Conservation (phyloP, 2,329 filamentous ascomycete species). For the Monilinia fructicola region DNA sequence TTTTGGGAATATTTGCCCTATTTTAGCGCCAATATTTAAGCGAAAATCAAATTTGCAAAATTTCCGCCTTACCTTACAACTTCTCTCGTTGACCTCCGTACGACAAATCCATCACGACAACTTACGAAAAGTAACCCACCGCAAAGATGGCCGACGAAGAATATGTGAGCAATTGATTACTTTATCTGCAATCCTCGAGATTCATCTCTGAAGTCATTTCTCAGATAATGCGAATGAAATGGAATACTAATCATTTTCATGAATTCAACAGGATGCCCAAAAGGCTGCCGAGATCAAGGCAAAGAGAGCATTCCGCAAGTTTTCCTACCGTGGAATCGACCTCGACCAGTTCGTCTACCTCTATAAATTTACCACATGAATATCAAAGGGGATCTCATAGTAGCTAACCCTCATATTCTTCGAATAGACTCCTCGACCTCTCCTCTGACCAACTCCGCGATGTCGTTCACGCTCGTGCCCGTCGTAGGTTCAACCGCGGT, state of each 20-base stretch:
- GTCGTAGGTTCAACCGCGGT: conserved; percentile 98
- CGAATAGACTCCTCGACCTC: conserved; percentile 89
- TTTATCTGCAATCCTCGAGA: conserved; percentile 1
- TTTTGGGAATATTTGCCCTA: conserved; percentile 11
- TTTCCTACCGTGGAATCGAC: conserved; percentile 98
- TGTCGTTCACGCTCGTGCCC: conserved; percentile 98
- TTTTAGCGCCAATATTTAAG: conserved; percentile 22
- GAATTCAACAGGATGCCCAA: conserved; percentile 75
- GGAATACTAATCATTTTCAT: conserved; percentile 41
- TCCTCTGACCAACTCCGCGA: conserved; percentile 97
- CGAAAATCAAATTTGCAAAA: conserved; percentile 11
- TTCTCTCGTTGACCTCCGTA: background rate
- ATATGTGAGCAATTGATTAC: conserved; percentile 57
- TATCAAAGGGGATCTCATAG: conserved; percentile 41
- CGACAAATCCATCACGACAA: conserved; percentile 29
- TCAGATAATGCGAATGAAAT: conserved; percentile 3
- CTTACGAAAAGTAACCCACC: conserved; percentile 40
- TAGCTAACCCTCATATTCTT: conserved; percentile 40
- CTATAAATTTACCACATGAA: conserved; percentile 30
- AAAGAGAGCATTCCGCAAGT: conserved; percentile 99
- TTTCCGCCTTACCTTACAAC: background rate
- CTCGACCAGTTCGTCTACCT: conserved; percentile 84
- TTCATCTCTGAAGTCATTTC: background rate
- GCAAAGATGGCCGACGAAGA: conserved; percentile 76
- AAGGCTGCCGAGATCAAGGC: conserved; percentile 99